These are phyloP conservation scores for Myxozyma geophila DNA, from an alignment of 805 yeast genomes.

Conservation along the genomic window DNA sequence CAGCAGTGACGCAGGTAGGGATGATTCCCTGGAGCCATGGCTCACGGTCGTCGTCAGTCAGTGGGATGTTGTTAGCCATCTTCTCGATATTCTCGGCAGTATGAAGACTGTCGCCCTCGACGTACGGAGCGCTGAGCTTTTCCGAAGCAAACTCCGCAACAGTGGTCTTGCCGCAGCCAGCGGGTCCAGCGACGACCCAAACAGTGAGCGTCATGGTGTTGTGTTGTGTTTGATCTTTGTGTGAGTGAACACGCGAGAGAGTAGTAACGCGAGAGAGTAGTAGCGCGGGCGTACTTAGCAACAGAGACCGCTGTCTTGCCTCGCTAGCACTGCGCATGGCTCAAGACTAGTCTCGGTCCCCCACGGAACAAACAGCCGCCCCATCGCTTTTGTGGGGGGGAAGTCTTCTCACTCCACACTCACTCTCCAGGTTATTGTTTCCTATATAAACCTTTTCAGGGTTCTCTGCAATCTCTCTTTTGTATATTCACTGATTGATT, in stretches of 20 bases:
- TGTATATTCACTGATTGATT: too few species aligned
- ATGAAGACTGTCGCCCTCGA: slow-evolving; percentile 76
- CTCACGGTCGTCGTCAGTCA: slow-evolving; percentile 90
- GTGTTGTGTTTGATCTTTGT: not conserved
- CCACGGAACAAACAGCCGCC: not conserved
- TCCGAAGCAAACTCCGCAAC: slow-evolving; percentile 60
- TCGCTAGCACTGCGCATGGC: not conserved
- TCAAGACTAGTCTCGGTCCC: not conserved
- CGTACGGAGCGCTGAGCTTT: slow-evolving; percentile 56
- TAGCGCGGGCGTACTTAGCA: not conserved
- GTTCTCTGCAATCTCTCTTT: not conserved
- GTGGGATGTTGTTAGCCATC: slow-evolving; percentile 80
- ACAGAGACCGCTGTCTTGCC: not conserved
- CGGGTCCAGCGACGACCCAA: slow-evolving; percentile 79
- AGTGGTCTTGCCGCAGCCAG: slow-evolving; percentile 94
- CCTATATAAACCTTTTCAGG: too few species aligned
- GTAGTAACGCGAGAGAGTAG: not conserved
- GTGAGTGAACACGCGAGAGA: not conserved
- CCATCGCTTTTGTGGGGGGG: slow-evolving; percentile 6
- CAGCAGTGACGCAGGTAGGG: slow-evolving; percentile 46
- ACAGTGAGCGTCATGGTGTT: slow-evolving; percentile 13
- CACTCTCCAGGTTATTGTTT: not conserved
- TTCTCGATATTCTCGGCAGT: slow-evolving; percentile 64
- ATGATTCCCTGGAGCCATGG: slow-evolving; percentile 72
- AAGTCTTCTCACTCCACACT: not conserved